A percentile compares a stretch with the other conserved stretches of the same genome.
These are phyloP conservation scores for Daedaleopsis nitida DNA, from an alignment of 768 basidiomycete genomes.

Conservation along the genomic window DNA sequence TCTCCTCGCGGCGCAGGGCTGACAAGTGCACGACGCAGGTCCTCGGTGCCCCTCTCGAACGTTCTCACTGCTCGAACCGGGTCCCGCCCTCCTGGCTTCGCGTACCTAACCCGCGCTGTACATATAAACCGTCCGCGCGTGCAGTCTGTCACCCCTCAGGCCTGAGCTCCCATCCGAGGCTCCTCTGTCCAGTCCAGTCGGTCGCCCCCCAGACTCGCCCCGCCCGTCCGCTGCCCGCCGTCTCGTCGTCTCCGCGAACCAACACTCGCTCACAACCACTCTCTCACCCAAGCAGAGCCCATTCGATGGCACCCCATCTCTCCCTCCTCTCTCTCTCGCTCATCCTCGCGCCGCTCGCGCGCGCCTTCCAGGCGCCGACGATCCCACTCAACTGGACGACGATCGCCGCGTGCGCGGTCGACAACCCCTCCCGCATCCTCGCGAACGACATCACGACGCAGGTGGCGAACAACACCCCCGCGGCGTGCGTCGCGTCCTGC, in stretches of 20 bases:
- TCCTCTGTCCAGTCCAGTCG: neutral
- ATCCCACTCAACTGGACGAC: constrained; percentile 23
- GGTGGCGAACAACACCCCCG: constrained; percentile 21
- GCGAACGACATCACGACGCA: constrained; percentile 16
- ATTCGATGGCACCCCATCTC: neutral
- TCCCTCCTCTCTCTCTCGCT: neutral
- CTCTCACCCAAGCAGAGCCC: no score
- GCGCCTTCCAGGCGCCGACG: constrained; percentile 2
- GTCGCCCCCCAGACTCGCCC: neutral
- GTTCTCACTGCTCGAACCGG: neutral
- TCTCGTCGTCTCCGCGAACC: neutral
- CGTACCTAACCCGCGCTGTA: neutral
- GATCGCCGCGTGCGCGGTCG: constrained; percentile 18
- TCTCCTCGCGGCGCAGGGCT: neutral
- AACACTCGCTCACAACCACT: no score
- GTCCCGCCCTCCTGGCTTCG: neutral
- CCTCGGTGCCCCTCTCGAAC: neutral
- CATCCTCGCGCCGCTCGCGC: neutral
- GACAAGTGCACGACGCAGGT: neutral
- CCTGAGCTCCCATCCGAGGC: neutral
- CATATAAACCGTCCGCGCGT: neutral
- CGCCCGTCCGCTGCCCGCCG: no score
- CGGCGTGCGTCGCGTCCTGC: constrained; percentile 21
- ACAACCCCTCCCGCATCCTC: constrained; percentile 22
- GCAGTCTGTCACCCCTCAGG: neutral